These are phyloP conservation scores for Globisporangium takayamanum DNA, from an alignment of 352 stramenopile species.

Conservation along the genomic window DNA sequence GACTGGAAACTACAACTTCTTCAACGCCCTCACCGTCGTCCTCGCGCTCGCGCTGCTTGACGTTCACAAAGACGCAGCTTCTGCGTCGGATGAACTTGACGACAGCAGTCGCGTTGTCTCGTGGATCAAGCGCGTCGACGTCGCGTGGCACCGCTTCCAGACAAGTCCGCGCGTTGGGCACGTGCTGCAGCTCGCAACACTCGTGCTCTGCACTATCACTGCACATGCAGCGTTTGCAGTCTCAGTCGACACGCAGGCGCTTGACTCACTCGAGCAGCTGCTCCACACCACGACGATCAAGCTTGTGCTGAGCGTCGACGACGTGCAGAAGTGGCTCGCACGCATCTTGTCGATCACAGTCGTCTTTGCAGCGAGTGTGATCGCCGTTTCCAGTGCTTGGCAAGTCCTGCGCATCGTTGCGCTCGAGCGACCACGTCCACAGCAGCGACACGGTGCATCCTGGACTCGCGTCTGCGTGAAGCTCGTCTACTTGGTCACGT, in stretches of 20 bases:
- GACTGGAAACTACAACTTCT: conserved; percentile 93
- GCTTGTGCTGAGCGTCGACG: conserved; percentile 29
- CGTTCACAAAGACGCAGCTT: not conserved
- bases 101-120: not conserved
- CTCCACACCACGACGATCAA: conserved; percentile 20
- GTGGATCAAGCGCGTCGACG: not conserved
- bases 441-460: no score
- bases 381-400: conserved; percentile 19
- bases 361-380: conserved; percentile 9
- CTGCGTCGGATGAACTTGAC: not conserved
- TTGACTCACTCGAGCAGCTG: conserved; percentile 7
- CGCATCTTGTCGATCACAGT: conserved; percentile 24
- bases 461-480: conserved; percentile 1
- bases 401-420: conserved; percentile 18
- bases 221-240: not conserved
- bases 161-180: not conserved
- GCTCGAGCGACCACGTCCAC: not conserved
- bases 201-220: not conserved
- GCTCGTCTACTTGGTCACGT: conserved; percentile 24
- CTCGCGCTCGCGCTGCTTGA: conserved; percentile 33
- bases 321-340: conserved; percentile 36
- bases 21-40: conserved; percentile 87
- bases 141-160: not conserved
- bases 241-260: not conserved
- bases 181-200: not conserved